phyloP scores from a whole-genome alignment of 352 stramenopile genomes.

The Phytophthora sansomeana region DNA sequence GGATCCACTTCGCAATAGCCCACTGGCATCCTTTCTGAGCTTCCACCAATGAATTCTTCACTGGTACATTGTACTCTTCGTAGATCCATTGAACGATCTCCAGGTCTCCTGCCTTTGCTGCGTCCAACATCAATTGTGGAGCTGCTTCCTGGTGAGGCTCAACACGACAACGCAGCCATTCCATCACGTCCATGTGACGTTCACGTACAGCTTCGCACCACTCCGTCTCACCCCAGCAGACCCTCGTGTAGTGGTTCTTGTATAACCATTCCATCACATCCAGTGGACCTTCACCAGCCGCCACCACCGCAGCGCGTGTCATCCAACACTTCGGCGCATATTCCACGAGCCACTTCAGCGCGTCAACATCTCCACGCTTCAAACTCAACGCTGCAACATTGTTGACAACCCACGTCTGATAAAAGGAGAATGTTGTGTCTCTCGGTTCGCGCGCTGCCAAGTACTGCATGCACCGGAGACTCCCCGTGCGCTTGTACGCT shows the following conservation, averaged over 20 bases:
- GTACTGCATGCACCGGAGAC: slow-evolving; percentile 31
- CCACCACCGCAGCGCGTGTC: slow-evolving; percentile 8
- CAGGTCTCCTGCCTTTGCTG: slow-evolving; percentile 20
- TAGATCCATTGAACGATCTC: slow-evolving; percentile 19
- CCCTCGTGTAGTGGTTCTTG: slow-evolving; percentile 8
- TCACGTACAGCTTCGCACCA: slow-evolving; percentile 23
- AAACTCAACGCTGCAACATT: slow-evolving; percentile 18
- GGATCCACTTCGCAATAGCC: slow-evolving; percentile 27
- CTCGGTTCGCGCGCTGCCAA: slow-evolving; percentile 2
- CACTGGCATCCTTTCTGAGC: slow-evolving; percentile 21
- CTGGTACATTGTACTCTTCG: neutral
- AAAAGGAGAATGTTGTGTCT: neutral
- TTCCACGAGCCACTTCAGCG: slow-evolving; percentile 19
- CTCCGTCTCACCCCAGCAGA: slow-evolving; percentile 27
- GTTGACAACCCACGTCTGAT: slow-evolving; percentile 23
- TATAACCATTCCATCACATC: slow-evolving; percentile 26
- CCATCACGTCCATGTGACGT: slow-evolving; percentile 10
- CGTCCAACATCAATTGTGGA: slow-evolving; percentile 18
- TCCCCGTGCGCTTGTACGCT: slow-evolving; percentile 18
- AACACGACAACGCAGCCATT: slow-evolving; percentile 16
- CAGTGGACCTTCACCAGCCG: slow-evolving; percentile 4
- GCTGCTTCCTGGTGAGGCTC: slow-evolving; percentile 8
- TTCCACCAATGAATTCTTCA: slow-evolving; percentile 9
- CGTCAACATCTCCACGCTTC: slow-evolving; percentile 13
- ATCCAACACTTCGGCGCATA: slow-evolving; percentile 13